Evolutionary conservation across 768 basidiomycete genomes (phyloP).

Genomic region (Boletus coccyginus): DNA sequence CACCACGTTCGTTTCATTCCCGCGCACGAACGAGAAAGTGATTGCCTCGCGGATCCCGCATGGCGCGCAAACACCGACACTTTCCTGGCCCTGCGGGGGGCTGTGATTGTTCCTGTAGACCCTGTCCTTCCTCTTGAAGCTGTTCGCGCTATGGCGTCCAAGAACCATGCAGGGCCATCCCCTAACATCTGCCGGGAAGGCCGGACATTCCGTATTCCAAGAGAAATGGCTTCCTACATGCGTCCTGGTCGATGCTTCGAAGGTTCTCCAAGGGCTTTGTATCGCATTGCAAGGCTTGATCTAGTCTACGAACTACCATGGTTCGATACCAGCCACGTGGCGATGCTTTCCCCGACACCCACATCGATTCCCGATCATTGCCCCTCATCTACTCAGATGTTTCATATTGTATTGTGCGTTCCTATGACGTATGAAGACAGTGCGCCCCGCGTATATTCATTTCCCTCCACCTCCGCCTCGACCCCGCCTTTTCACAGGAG

Average conservation of each 20-base stretch:
- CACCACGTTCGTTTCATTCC: conserved; percentile 29
- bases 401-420: conserved; percentile 8
- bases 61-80: conserved; percentile 25
- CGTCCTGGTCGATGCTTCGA: not conserved
- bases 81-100: conserved; percentile 5
- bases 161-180: not conserved
- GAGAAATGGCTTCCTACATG: not conserved
- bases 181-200: not conserved
- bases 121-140: conserved; percentile 10
- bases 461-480: conserved; percentile 27
- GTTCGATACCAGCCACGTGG: conserved; percentile 2
- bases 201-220: not conserved
- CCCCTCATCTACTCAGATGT: not conserved
- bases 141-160: conserved; percentile 8
- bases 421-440: conserved; percentile 29
- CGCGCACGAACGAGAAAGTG: conserved; percentile 18
- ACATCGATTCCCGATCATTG: conserved; percentile 21
- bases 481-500: conserved; percentile 23
- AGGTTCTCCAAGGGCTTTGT: not conserved
- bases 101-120: conserved; percentile 15
- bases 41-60: conserved; percentile 30
- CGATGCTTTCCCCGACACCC: conserved; percentile 8
- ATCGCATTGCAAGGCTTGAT: conserved; percentile 2
- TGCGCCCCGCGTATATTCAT: conserved; percentile 7
- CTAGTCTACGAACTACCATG: not conserved